These are phyloP conservation scores for Ogataea nitratoaversa DNA, from an alignment of 805 yeast species.

Conservation along the genomic window DNA sequence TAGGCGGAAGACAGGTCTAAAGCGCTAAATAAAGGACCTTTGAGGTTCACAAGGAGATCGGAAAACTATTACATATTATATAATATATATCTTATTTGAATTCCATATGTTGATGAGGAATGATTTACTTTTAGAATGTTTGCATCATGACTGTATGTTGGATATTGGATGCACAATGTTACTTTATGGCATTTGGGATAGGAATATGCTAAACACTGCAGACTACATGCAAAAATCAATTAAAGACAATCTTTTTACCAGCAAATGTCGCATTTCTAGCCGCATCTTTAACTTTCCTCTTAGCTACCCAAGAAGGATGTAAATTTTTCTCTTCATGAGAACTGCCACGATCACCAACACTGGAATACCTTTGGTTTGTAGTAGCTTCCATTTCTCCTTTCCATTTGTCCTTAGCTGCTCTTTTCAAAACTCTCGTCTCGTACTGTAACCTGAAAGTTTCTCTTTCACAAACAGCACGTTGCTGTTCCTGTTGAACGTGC, in stretches of 20 bases:
- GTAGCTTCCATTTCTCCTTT: constrained; percentile 13
- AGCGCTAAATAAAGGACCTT: too few relatives aligned
- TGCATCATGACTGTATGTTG: too few relatives aligned
- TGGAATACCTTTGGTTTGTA: not conserved
- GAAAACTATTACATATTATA: too few relatives aligned
- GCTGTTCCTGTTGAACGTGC: constrained; percentile 69
- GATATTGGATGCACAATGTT: too few relatives aligned
- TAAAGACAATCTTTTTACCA: constrained; percentile 85
- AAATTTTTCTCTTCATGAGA: constrained; percentile 33
- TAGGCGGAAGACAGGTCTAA: too few relatives aligned
- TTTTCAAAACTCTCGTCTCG: constrained; percentile 68
- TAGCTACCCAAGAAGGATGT: constrained; percentile 99
- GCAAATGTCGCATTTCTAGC: constrained; percentile 60
- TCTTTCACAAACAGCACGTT: constrained; percentile 49
- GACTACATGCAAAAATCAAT: constrained; percentile 30
- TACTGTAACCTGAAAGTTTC: constrained; percentile 58
- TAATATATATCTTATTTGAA: too few relatives aligned
- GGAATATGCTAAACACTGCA: too few relatives aligned
- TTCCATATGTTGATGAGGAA: too few relatives aligned
- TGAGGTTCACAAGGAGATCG: too few relatives aligned
- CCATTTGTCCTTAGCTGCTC: constrained; percentile 44
- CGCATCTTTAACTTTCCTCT: constrained; percentile 66
- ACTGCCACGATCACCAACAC: constrained; percentile 11
- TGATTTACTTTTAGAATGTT: too few relatives aligned
- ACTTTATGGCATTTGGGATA: too few relatives aligned